Percentiles rank a stretch among this genome's conserved stretches.
Evolutionary conservation across 805 yeast genomes (phyloP).

Genomic region (Metschnikowia amazonensis): DNA sequence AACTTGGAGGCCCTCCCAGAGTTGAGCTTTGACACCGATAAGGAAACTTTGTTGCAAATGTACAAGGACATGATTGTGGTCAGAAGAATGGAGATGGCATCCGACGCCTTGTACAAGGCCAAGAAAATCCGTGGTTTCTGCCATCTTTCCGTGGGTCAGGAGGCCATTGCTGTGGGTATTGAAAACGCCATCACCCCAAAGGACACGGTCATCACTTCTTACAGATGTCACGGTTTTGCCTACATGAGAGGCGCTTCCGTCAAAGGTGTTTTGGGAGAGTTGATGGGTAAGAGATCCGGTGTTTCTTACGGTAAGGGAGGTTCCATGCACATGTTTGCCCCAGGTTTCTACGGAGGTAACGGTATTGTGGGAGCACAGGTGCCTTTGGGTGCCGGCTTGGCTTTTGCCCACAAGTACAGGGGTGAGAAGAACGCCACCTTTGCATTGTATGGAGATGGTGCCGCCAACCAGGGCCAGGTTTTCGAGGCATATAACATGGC

Average conservation of each 20-base stretch:
- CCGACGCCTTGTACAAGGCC: constrained; percentile 97
- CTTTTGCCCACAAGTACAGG: constrained; percentile 96
- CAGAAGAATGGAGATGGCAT: constrained; percentile 98
- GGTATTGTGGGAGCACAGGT: constrained; percentile 99
- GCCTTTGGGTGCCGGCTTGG: constrained; percentile 95
- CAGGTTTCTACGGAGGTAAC: constrained; percentile 97
- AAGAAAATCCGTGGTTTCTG: constrained; percentile 99
- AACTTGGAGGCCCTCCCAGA: constrained; percentile 65
- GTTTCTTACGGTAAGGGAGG: constrained; percentile 98
- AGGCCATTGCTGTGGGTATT: constrained; percentile 97
- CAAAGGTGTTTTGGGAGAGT: constrained; percentile 85
- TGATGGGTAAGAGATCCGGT: constrained; percentile 95
- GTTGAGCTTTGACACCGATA: constrained; percentile 71
- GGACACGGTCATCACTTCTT: constrained; percentile 92
- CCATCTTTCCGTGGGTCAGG: constrained; percentile 97
- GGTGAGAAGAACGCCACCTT: constrained; percentile 76
- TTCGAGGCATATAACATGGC: constrained; percentile 99
- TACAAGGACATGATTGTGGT: constrained; percentile 92
- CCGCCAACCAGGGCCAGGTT: constrained; percentile 98
- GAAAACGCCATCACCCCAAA: constrained; percentile 85
- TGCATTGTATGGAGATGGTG: constrained; percentile 97
- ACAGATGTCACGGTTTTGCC: constrained; percentile 98
- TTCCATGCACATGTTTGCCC: constrained; percentile 97
- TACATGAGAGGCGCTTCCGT: constrained; percentile 94
- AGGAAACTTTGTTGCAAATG: constrained; percentile 80